phyloP scores from a whole-genome alignment of 1,284 basidiomycete genomes.

The Anthracocystis panici-leucophaei region DNA sequence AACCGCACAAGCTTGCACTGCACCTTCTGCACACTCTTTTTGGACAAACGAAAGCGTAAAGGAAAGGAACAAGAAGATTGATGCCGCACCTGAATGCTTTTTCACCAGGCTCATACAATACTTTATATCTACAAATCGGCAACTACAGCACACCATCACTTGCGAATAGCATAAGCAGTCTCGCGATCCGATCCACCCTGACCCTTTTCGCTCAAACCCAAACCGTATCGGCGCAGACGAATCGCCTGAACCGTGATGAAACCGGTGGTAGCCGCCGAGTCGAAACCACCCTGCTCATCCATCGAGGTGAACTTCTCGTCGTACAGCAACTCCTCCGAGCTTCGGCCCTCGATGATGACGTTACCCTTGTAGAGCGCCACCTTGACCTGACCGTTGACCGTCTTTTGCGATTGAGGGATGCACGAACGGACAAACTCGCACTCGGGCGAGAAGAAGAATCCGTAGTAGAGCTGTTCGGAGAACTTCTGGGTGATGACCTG shows the following conservation, averaged over 20 bases:
- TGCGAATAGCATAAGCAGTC: slow-evolving; percentile 61
- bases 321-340: slow-evolving; percentile 88
- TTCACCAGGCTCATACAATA: neutral
- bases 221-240: slow-evolving; percentile 64
- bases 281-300: slow-evolving; percentile 98
- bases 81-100: neutral
- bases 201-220: slow-evolving; percentile 60
- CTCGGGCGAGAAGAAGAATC: slow-evolving; percentile 94
- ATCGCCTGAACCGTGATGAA: slow-evolving; percentile 69
- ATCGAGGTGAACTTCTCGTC: slow-evolving; percentile 98
- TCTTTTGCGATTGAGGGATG: slow-evolving; percentile 91
- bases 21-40: neutral
- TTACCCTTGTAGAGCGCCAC: slow-evolving; percentile 97
- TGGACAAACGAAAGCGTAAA: neutral
- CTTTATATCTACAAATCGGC: neutral
- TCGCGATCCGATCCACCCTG: slow-evolving; percentile 58
- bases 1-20: neutral
- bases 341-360: slow-evolving; percentile 90
- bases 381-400: slow-evolving; percentile 92
- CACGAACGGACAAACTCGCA: slow-evolving; percentile 82
- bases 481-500: slow-evolving; percentile 93
- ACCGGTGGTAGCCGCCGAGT: slow-evolving; percentile 71
- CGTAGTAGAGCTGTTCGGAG: slow-evolving; percentile 93
- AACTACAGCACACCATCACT: slow-evolving; percentile 17
- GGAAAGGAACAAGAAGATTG: neutral